Evolutionary conservation across 2,329 filamentous ascomycete genomes (phyloP), one percentile per base, ranked within the genome.

Genomic region (Taxawa tesnikishii): DNA sequence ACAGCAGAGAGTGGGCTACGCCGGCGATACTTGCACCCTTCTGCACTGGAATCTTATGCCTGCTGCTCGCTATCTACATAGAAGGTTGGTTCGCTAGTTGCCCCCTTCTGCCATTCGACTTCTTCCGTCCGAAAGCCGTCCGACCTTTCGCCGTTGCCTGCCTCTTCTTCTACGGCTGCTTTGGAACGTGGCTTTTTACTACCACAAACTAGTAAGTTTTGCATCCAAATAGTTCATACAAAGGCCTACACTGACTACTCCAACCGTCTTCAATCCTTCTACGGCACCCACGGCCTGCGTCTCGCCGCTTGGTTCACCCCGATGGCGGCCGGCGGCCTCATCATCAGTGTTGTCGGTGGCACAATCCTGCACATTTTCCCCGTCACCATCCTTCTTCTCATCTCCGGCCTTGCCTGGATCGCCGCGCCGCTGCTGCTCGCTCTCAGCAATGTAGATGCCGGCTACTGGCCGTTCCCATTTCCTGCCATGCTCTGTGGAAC

Each of bases 401-500:
- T 55, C 3, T 53, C 53, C 4, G 50, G 45, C 2, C 28, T 50
- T 3, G 48, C 50, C 3, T 56, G 53, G 53, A 45, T 56, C 17
- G 46, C 41, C 4, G 51, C 53, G 18, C 50, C 53, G 5, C 40
- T 56, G 3, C 38, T 56, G 3, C 43, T 56, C 13, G 53, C 53
- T 2, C 37, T 55, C 12, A 44, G 43, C 11, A 46, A 50, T 1
- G 25, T 44, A 5, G 49, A 48, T 1, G 30, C 53, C 16, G 39
- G 44, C 21, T 56, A 55, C 42, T 56, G 53, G 53, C 38, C 46
- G 0, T 49, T 46, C 30, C 46, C 53, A 10, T 44, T 56, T 36
- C 53, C 53, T 8, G 51, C 53, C 5, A 54, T 55, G 51, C 27
- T 56, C 2, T 54, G 49, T 37, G 48, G 47, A 3, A 54, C 53